Evolutionary conservation across 2,329 filamentous ascomycete genomes (phyloP), one percentile per base, ranked within the genome.

Genomic region (Fusarium odoratissimum): DNA sequence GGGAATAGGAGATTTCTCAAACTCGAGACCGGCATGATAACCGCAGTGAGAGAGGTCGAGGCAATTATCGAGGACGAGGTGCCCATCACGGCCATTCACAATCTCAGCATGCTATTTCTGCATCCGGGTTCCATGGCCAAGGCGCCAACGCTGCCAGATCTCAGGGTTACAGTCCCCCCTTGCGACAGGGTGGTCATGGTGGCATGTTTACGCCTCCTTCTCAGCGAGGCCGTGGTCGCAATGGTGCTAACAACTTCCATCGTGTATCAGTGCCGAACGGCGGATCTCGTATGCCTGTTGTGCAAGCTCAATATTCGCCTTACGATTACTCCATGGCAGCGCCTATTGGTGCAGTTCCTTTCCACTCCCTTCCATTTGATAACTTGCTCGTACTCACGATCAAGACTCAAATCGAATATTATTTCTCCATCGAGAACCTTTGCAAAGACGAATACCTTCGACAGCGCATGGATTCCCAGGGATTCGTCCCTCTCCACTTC

Each of bases 351-450:
- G 79, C 79, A 38, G 74, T 82, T 59, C 75, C 80, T 23, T 81
- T 78, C 69, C 80, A 80, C 51, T 78, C 77, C 51, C 89, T 78
- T 9, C 88, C 89, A 90, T 78, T 87, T 85, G 70, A 88, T 76
- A 91, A 91, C 78, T 74, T 82, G 71, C 57, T 81, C 21, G 51
- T 86, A 41, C 75, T 81, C 7, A 80, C 86, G 51, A 80, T 90
- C 54, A 86, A 83, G 60, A 80, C 80, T 72, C 84, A 88, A 79
- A 88, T 95, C 41, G 94, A 97, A 78, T 99, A 98, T 85, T 99
- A 99, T 83, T 97, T 99, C 83, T 98, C 95, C 1, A 89, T 97
- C 33, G 93, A 98, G 78, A 99, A 99, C 80, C 87, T 98, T 55
- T 93, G 94, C 87, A 98, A 97, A 83, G 96, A 99, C 79, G 87